These are phyloP conservation scores for Cyberlindnera amylophila DNA, from an alignment of 805 yeast genomes.

Conservation along the genomic window DNA sequence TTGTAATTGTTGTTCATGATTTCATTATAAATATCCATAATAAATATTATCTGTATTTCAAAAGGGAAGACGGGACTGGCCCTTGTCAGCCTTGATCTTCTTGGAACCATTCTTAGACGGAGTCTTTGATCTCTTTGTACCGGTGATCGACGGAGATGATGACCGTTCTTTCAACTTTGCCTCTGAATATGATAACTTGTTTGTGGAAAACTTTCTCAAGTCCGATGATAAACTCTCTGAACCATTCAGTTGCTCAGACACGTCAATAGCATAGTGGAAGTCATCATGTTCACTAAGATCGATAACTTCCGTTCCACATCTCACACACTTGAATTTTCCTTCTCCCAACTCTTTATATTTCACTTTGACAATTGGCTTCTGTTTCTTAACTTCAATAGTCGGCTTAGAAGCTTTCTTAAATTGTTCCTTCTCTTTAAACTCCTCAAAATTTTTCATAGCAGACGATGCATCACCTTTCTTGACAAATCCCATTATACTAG, in stretches of 20 bases:
- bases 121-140: neutral
- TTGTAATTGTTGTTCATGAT: no score
- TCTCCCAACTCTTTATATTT: neutral
- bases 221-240: constrained; percentile 18
- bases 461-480: constrained; percentile 16
- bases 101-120: constrained; percentile 5
- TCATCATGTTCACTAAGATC: constrained; percentile 47
- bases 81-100: constrained; percentile 15
- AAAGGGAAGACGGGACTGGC: constrained; percentile 26
- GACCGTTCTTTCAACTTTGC: constrained; percentile 3
- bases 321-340: constrained; percentile 9
- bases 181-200: constrained; percentile 11
- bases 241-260: constrained; percentile 43
- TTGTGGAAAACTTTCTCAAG: constrained; percentile 9
- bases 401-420: neutral
- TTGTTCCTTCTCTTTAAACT: neutral
- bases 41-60: constrained; percentile 1
- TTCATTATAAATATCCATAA: no score
- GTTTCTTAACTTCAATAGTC: neutral
- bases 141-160: neutral
- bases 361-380: neutral
- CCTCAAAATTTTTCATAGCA: constrained; percentile 6
- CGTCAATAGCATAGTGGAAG: constrained; percentile 48
- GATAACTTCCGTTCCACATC: constrained; percentile 17
- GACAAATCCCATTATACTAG: constrained; percentile 21